Percentiles rank a stretch among this genome's conserved stretches.
These are phyloP conservation scores for Cnidoscolus chayamansa DNA, from an alignment of 441 rosid species.

Conservation along the genomic window DNA sequence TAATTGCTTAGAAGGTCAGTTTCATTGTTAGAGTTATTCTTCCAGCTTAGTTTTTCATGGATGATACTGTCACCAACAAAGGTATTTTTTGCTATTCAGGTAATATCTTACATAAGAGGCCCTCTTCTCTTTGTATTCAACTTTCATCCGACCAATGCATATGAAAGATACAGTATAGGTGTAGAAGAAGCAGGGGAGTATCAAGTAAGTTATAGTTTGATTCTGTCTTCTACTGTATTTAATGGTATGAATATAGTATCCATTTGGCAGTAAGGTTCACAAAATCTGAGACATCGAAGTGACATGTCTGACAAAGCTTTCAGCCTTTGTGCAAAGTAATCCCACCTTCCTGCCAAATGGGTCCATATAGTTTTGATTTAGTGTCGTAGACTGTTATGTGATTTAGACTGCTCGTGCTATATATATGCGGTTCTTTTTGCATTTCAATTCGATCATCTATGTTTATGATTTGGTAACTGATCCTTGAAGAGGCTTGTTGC, in stretches of 20 bases:
- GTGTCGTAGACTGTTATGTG: background rate
- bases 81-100: slow-evolving; percentile 44
- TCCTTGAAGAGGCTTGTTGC: background rate
- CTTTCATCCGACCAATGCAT: slow-evolving; percentile 77
- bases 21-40: background rate
- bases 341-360: background rate
- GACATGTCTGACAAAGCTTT: background rate
- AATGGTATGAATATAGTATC: background rate
- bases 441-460: background rate
- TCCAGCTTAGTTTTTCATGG: background rate
- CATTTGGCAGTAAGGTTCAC: background rate
- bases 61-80: background rate
- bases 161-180: slow-evolving; percentile 59
- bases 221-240: background rate
- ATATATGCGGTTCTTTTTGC: background rate
- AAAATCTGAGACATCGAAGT: background rate
- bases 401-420: background rate
- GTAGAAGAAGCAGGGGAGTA: slow-evolving; percentile 98
- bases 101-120: slow-evolving; percentile 75
- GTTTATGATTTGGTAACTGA: background rate
- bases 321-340: background rate
- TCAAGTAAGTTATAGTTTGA: slow-evolving; percentile 43
- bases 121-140: slow-evolving; percentile 86
- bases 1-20: background rate
- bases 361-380: background rate